A percentile compares a stretch with the other conserved stretches of the same genome.
These are phyloP conservation scores for Ustilago nuda DNA, from an alignment of 1,284 basidiomycete species.

Conservation along the genomic window DNA sequence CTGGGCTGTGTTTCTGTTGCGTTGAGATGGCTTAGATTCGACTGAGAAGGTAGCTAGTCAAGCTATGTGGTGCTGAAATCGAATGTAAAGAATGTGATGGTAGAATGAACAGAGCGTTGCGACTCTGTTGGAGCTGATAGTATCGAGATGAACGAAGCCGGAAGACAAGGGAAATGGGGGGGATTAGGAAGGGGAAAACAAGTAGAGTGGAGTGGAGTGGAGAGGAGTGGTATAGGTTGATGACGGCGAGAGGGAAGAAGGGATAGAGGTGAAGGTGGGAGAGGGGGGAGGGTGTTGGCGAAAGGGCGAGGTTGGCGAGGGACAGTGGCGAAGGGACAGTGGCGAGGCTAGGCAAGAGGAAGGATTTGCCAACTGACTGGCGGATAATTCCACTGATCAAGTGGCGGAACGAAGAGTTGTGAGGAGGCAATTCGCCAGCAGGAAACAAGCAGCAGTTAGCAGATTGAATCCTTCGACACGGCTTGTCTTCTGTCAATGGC, in stretches of 20 bases:
- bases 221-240: slow-evolving; percentile 15
- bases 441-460: background rate
- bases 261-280: slow-evolving; percentile 7
- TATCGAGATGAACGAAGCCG: background rate
- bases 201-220: slow-evolving; percentile 20
- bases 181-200: slow-evolving; percentile 1
- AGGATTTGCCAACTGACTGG: background rate
- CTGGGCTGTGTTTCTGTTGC: background rate
- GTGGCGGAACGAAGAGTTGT: background rate
- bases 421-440: background rate
- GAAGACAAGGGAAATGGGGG: background rate
- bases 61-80: background rate
- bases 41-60: background rate
- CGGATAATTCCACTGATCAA: background rate
- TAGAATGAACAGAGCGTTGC: background rate
- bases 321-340: background rate
- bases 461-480: background rate
- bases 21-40: background rate
- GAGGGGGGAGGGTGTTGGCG: background rate
- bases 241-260: slow-evolving; percentile 18
- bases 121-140: slow-evolving; percentile 3
- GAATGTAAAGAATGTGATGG: slow-evolving; percentile 20
- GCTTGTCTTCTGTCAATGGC: background rate
- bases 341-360: background rate
- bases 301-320: background rate